Evolutionary conservation across 1,284 basidiomycete genomes (phyloP), one percentile per base, ranked within the genome.

Genomic region (Salmacisia buchloeana): DNA sequence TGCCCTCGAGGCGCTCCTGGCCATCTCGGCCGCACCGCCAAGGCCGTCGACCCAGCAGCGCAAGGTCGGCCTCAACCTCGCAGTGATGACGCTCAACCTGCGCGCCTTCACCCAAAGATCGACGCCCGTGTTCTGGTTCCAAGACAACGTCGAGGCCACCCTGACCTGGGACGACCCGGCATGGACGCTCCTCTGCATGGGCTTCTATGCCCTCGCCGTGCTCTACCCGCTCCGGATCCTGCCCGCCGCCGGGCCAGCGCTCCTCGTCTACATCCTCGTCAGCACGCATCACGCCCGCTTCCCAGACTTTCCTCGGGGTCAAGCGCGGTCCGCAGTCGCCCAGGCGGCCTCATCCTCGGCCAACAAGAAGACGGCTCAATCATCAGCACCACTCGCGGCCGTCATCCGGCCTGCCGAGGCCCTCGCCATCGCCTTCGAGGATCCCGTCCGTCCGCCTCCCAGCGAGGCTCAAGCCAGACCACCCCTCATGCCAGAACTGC

Each of bases 161-260:
- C 62, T 79, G 12, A 64, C 74, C 66, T 79, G 77, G 77, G 76
- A 79, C 34, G 74, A 79, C 56, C 70, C 71, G 49, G 69, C 68
- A 35, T 75, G 76, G 76, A 78, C 76, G 27, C 36, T 70, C 5
- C 69, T 78, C 72, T 76, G 77, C 72, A 79, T 79, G 77, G 75
- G 65, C 2, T 73, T 78, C 38, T 78, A 75, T 74, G 77, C 75
- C 12, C 62, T 77, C 4, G 34, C 78, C 33, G 69, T 66, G 5
- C 58, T 79, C 34, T 68, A 78, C 35, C 77, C 77, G 2, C 68
- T 54, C 6, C 49, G 71, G 61, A 67, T 78, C 3, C 58, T 79
- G 21, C 63, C 77, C 21, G 62, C 71, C 33, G 70, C 69, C 4
- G 73, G 76, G 0, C 70, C 75, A 23, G 70, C 69, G 25, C 72